A percentile compares a stretch with the other conserved stretches of the same genome.
phyloP scores from a whole-genome alignment of 225 moss, liverwort and hornwort genomes.

The Physcomitrium patens region DNA sequence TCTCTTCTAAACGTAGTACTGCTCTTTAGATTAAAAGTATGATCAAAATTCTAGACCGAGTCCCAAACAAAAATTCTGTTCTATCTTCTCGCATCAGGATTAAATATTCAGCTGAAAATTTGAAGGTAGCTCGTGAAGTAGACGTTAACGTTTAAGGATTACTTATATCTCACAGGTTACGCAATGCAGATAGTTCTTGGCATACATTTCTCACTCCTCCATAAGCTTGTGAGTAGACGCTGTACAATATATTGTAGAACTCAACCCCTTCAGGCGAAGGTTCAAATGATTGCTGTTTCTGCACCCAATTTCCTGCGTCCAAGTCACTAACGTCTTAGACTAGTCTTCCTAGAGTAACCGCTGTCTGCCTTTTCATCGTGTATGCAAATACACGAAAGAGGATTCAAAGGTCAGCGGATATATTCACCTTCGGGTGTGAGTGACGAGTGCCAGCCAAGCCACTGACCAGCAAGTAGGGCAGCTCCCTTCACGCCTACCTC shows the following conservation, averaged over 20 bases:
- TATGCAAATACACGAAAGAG: no score
- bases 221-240: conserved; percentile 63
- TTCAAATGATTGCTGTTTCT: conserved; percentile 57
- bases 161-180: conserved; percentile 34
- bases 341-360: not conserved
- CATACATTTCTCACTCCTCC: conserved; percentile 61
- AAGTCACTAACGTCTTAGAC: conserved; percentile 5
- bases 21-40: no score
- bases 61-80: no score
- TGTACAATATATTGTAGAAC: conserved; percentile 61
- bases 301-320: conserved; percentile 70
- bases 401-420: not conserved
- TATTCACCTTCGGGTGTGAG: conserved; percentile 52
- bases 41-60: no score
- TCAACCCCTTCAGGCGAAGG: conserved; percentile 63
- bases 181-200: conserved; percentile 56
- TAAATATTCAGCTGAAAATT: no score
- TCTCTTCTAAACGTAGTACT: no score
- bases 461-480: conserved; percentile 86
- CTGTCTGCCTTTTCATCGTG: no score
- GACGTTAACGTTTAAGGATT: not conserved
- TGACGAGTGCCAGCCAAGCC: conserved; percentile 86
- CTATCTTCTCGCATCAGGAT: no score
- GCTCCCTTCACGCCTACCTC: conserved; percentile 98
- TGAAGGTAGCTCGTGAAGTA: no score